A percentile compares a stretch with the other conserved stretches of the same genome.
Conservation (phyloP, 1,139 yeast genomes). For the Hemisphaericaspora xylofermentans region DNA sequence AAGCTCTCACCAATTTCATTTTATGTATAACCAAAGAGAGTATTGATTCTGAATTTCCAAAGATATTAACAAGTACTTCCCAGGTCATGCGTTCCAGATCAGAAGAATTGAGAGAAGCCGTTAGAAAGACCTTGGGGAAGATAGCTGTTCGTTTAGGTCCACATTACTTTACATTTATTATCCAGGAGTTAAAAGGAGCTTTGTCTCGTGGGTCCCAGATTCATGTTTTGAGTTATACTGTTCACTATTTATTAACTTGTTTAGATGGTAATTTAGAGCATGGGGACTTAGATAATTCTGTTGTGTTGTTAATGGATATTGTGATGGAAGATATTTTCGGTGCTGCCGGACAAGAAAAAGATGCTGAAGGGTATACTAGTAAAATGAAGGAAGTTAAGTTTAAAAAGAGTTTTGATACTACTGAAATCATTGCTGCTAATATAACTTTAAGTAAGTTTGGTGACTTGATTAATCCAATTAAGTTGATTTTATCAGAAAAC, state of each 20-base stretch:
- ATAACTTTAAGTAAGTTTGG: slow-evolving; percentile 61
- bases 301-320: slow-evolving; percentile 59
- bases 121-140: slow-evolving; percentile 72
- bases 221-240: slow-evolving; percentile 87
- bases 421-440: slow-evolving; percentile 69
- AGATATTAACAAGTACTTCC: slow-evolving; percentile 78
- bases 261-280: slow-evolving; percentile 48
- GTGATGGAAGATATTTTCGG: slow-evolving; percentile 95
- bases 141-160: slow-evolving; percentile 71
- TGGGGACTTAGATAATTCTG: slow-evolving; percentile 77
- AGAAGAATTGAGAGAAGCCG: slow-evolving; percentile 85
- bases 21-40: slow-evolving; percentile 60
- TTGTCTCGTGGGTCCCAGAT: slow-evolving; percentile 88
- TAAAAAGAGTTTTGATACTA: slow-evolving; percentile 86
- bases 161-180: slow-evolving; percentile 65
- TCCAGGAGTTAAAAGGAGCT: slow-evolving; percentile 77
- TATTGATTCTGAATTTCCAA: slow-evolving; percentile 67
- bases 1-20: slow-evolving; percentile 73
- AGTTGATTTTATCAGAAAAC: slow-evolving; percentile 61
- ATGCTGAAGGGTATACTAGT: slow-evolving; percentile 85
- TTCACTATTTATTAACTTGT: slow-evolving; percentile 67
- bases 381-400: slow-evolving; percentile 89
- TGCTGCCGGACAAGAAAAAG: slow-evolving; percentile 90
- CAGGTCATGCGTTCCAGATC: slow-evolving; percentile 85
- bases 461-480: slow-evolving; percentile 68